Base-by-base conservation (phyloP, 192 early-diverging fungal species). In the Pilaira anomala region DNA sequence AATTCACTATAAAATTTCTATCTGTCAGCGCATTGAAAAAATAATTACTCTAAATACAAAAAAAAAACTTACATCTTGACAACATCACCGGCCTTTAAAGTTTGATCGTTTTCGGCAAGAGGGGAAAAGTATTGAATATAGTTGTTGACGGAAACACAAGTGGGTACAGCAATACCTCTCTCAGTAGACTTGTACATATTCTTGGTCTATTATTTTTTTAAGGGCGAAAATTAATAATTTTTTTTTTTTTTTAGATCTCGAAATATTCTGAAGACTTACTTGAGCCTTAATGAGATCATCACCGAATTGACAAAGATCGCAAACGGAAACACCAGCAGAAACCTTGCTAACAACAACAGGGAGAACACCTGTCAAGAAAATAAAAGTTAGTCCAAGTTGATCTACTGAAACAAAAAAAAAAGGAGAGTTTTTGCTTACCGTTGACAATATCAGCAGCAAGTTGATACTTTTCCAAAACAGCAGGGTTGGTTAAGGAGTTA, bases 121-220 rank as follows among this genome's bases (percentile, higher is more conserved):
- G 93, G 92, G 19, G 92, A 85, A 67, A 80, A 85, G 77, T 92
- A 89, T 67, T 91, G 83, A 45, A 94, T 84, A 42, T 85, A 68
- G 63, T 85, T 81, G 76, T 95, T 94, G 55, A 94, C 81, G 21
- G 83, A 85, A 29, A 97, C 72, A 60, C 87, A 90, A 8, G 95
- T 94, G 28, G 95, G 95, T 61, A 91, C 81, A 24, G 95, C 87
- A 50, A 91, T 82, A 9, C 90, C 90, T 57, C 88, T 86, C 67
- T 88, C 86, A 1, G 83, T 72, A 67, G 83, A 80, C 69, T 87
- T 85, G 71, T 80, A 81, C 6, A 87, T 78, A 14, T 80, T 78
- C 28, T 67, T 71, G 18, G 85, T 82, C 84, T 85, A 70, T 56
- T 36, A 9, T 36, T 33, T 36, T 36, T 36, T 36, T 9, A 41